These are phyloP conservation scores for Phaffia australis DNA, from an alignment of 768 basidiomycete species.

Conservation along the genomic window DNA sequence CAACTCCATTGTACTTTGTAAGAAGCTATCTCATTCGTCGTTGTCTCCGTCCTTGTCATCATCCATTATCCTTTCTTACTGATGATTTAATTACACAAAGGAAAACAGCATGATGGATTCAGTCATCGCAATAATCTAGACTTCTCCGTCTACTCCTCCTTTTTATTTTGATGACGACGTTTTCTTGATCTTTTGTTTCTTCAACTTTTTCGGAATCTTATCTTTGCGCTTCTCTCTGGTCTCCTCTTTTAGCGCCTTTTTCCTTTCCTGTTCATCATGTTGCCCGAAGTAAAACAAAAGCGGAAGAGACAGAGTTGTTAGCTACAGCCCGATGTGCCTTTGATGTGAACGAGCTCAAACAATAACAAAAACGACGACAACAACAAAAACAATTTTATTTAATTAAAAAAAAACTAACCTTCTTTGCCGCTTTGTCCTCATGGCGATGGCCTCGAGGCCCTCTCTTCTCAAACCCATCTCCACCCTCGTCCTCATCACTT, in stretches of 20 bases:
- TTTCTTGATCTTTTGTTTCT: conserved; percentile 68
- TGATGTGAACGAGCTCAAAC: neutral
- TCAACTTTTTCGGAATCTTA: conserved; percentile 94
- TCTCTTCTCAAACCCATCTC: conserved; percentile 45
- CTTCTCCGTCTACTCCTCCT: no score
- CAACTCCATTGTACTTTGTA: no score
- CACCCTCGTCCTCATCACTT: conserved; percentile 30
- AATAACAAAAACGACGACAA: neutral
- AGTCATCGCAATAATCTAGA: no score
- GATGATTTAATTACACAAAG: no score
- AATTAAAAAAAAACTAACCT: conserved; percentile 46
- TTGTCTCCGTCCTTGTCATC: no score
- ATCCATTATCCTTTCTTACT: no score
- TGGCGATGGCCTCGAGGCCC: conserved; percentile 75
- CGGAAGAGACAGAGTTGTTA: conserved; percentile 23
- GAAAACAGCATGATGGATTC: no score
- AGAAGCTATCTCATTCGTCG: no score
- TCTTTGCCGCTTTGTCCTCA: conserved; percentile 84
- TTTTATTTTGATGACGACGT: conserved; percentile 14
- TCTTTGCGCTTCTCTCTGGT: conserved; percentile 75
- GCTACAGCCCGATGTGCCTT: neutral
- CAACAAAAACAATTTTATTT: no score
- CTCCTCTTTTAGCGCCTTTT: conserved; percentile 76
- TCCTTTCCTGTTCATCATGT: conserved; percentile 57
- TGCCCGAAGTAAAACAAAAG: conserved; percentile 12